Evolutionary conservation across 164 flowering plant genomes (phyloP).

Genomic region (Liquidambar formosana): DNA sequence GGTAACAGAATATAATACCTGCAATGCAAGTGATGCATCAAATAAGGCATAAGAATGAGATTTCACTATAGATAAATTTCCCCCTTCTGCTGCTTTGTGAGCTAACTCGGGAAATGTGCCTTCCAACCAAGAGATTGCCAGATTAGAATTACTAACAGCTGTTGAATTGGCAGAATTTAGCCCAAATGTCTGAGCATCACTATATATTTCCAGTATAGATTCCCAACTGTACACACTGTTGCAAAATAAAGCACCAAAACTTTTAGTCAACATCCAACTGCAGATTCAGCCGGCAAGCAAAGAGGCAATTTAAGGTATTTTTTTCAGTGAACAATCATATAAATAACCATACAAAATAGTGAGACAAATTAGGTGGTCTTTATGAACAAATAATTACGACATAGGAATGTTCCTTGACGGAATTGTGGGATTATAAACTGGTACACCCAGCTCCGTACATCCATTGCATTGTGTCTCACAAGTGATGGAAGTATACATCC

Average conservation of each 20-base stretch:
- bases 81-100: constrained; percentile 37
- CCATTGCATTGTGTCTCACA: neutral
- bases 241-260: constrained; percentile 10
- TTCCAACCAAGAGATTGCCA: constrained; percentile 94
- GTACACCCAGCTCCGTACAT: neutral
- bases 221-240: constrained; percentile 75
- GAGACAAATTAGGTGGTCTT: neutral
- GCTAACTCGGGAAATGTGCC: constrained; percentile 79
- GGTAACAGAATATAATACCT: constrained; percentile 42
- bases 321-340: neutral
- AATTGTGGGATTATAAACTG: neutral
- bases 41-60: constrained; percentile 72
- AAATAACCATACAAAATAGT: neutral
- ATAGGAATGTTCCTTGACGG: neutral
- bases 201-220: constrained; percentile 68
- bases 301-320: neutral
- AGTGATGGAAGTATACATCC: neutral
- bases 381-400: neutral
- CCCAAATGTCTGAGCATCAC: constrained; percentile 78
- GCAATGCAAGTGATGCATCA: constrained; percentile 77
- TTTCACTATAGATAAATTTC: constrained; percentile 39
- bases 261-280: neutral
- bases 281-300: neutral
- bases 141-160: constrained; percentile 66
- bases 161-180: constrained; percentile 57